These are phyloP conservation scores for Hypoxylon sp. DNA, from an alignment of 2,329 filamentous ascomycete species.

Conservation along the genomic window DNA sequence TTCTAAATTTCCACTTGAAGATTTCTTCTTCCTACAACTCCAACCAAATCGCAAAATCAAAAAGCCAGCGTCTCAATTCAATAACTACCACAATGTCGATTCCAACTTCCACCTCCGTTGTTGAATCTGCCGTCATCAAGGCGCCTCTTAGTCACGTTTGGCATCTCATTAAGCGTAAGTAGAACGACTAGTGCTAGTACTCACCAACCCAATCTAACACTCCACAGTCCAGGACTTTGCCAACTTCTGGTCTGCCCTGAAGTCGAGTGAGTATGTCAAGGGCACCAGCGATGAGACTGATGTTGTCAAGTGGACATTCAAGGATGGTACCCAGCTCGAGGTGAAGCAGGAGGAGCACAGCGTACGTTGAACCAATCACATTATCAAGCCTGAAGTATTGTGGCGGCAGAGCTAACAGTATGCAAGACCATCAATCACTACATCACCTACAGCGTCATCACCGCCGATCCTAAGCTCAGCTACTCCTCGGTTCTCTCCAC, in stretches of 20 bases:
- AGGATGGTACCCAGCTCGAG: conserved; percentile 77
- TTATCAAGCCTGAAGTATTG: not conserved
- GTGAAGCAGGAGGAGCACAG: conserved; percentile 85
- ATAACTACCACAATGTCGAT: conserved; percentile 64
- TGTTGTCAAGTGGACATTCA: conserved; percentile 78
- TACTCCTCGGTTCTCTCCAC: conserved; percentile 79
- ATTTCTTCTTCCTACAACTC: conserved; percentile 1
- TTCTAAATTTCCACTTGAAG: not conserved
- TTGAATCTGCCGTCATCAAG: conserved; percentile 77
- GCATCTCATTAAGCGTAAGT: conserved; percentile 77
- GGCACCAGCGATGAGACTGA: conserved; percentile 75
- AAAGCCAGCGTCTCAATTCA: conserved; percentile 13
- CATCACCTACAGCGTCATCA: conserved; percentile 82
- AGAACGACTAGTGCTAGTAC: not conserved
- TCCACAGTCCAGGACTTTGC: conserved; percentile 72
- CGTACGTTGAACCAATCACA: conserved; percentile 60
- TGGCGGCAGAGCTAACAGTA: conserved; percentile 13
- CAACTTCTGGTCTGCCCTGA: conserved; percentile 76
- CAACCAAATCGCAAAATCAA: not conserved
- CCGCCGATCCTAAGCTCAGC: conserved; percentile 73
- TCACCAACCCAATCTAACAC: conserved; percentile 6
- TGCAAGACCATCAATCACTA: conserved; percentile 77
- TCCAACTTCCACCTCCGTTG: conserved; percentile 76
- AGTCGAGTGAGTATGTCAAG: conserved; percentile 75
- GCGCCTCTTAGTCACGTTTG: conserved; percentile 77